A percentile compares a stretch with the other conserved stretches of the same genome.
phyloP scores from a whole-genome alignment of 2,329 filamentous ascomycete species.

The Pseudogymnoascus sp. region DNA sequence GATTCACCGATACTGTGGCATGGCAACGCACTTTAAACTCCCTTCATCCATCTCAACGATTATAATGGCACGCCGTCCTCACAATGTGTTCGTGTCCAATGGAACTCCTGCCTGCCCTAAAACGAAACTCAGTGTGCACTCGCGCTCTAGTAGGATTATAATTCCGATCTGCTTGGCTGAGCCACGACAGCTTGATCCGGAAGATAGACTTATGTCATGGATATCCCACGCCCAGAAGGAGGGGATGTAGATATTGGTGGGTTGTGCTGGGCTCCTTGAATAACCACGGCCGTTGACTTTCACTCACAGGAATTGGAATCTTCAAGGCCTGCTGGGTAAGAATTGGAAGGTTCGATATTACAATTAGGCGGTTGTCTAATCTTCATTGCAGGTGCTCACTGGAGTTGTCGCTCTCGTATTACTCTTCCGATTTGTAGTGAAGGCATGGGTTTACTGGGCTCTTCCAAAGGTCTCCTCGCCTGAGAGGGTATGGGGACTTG shows the following conservation, averaged over 20 bases:
- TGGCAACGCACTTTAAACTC: neutral
- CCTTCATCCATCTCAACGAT: neutral
- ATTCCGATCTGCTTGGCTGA: neutral
- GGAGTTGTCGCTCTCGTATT: slow-evolving; percentile 5
- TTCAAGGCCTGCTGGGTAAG: slow-evolving; percentile 1
- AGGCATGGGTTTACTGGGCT: slow-evolving; percentile 28
- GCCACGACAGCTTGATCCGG: neutral
- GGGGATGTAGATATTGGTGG: slow-evolving; percentile 6
- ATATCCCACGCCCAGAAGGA: neutral
- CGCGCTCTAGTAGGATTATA: neutral
- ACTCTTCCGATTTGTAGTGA: slow-evolving; percentile 21
- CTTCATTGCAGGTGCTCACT: neutral
- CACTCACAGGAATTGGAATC: neutral
- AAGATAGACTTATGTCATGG: neutral
- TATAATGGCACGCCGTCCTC: neutral
- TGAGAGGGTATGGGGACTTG: slow-evolving; percentile 28
- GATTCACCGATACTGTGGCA: neutral
- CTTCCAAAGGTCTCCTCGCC: slow-evolving; percentile 29
- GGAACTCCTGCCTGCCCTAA: neutral
- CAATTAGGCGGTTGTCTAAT: neutral
- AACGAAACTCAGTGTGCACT: neutral
- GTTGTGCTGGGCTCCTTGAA: neutral
- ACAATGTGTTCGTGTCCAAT: neutral
- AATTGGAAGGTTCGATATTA: neutral
- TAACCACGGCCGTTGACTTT: neutral